phyloP scores from a whole-genome alignment of 2,329 filamentous ascomycete genomes.

The Aspergillus niger region DNA sequence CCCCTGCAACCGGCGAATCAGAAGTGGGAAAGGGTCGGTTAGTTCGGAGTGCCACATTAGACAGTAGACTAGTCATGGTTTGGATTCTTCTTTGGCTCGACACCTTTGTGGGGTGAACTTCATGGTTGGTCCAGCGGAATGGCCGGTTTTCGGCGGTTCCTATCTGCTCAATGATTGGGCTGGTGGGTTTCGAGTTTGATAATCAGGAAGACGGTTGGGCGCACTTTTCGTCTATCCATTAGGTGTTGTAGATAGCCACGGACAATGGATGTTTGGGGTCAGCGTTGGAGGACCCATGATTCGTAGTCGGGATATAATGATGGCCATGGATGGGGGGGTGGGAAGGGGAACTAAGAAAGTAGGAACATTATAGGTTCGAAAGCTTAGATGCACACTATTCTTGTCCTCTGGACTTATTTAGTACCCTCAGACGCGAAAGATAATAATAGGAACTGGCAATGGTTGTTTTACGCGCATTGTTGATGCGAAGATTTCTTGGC shows the following conservation, averaged over 20 bases:
- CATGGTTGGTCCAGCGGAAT: not conserved
- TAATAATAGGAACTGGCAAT: not conserved
- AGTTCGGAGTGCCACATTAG: not conserved
- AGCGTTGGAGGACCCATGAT: not conserved
- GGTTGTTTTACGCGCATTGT: not conserved
- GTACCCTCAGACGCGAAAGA: not conserved
- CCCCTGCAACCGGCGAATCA: not conserved
- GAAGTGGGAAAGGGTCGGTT: not conserved
- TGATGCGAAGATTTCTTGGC: not conserved
- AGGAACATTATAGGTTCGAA: not conserved
- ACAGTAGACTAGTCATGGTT: not conserved
- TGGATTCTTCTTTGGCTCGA: not conserved
- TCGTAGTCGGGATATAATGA: not conserved
- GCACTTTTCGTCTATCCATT: not conserved
- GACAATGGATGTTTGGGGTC: not conserved
- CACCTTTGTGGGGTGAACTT: not conserved
- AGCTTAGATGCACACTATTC: not conserved
- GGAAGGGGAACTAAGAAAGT: not conserved
- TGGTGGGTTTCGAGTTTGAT: not conserved
- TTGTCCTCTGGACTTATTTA: not conserved
- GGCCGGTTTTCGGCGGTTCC: not conserved
- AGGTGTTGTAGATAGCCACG: not conserved
- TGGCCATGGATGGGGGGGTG: not conserved
- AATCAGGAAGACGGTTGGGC: not conserved
- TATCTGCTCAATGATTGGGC: not conserved